These are phyloP conservation scores for Ceratobasidium sp. DNA, from an alignment of 1,284 basidiomycete species.

Conservation along the genomic window DNA sequence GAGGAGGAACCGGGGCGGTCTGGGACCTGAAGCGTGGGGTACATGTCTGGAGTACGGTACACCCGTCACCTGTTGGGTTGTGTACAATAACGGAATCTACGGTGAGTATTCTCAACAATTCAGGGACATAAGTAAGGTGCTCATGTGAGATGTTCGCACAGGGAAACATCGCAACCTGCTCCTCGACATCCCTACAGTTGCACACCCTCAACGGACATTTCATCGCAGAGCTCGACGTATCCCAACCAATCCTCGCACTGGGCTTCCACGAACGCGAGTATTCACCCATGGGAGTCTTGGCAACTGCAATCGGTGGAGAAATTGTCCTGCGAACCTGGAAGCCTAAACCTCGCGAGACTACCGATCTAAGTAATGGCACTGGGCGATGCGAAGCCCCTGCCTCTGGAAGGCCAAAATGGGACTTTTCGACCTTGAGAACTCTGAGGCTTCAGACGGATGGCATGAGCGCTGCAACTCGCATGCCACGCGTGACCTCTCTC, in stretches of 20 bases:
- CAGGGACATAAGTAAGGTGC: not conserved
- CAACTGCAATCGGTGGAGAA: constrained; percentile 62
- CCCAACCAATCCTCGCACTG: constrained; percentile 66
- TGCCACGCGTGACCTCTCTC: constrained; percentile 70
- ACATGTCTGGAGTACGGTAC: constrained; percentile 81
- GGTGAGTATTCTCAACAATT: constrained; percentile 60
- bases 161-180: constrained; percentile 88
- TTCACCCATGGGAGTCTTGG: constrained; percentile 72
- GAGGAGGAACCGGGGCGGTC: constrained; percentile 84
- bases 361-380: not conserved
- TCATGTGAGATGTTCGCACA: constrained; percentile 52
- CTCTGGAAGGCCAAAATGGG: constrained; percentile 71
- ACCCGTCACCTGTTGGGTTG: constrained; percentile 70
- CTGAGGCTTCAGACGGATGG: constrained; percentile 64
- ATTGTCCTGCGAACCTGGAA: constrained; percentile 80
- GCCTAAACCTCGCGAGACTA: constrained; percentile 51
- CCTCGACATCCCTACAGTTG: constrained; percentile 70
- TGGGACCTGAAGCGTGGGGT: constrained; percentile 91
- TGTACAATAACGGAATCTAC: constrained; percentile 87
- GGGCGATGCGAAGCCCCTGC: constrained; percentile 68
- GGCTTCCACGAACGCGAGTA: constrained; percentile 87
- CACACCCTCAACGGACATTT: constrained; percentile 85
- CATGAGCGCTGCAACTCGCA: constrained; percentile 51
- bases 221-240: constrained; percentile 72
- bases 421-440: constrained; percentile 71